Evolutionary conservation across 208 protist species (phyloP), one percentile per base, ranked within the genome.

Genomic region (Leishmania tarentolae): DNA sequence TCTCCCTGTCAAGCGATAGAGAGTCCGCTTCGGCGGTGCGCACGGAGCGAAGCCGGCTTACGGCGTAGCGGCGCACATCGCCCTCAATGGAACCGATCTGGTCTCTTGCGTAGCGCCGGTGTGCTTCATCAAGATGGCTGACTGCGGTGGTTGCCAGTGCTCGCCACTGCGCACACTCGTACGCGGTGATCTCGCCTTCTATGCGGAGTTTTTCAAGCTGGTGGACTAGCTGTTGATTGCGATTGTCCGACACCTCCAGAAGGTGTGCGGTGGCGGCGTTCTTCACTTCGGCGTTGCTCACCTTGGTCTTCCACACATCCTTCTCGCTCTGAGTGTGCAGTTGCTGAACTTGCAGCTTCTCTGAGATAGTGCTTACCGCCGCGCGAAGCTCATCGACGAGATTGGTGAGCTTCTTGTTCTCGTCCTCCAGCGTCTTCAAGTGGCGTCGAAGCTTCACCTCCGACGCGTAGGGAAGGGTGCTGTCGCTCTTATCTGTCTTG

Each of bases 131-230:
- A 44, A 86, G 82, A 42, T 68, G 78, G 31, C 53, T 52, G 31
- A 65, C 37, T 1, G 75, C 50, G 21, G 78, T 86, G 42, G 56
- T 57, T n/a, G 53, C 91, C 13, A 94, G 82, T 28, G 91, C 82
- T 44, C 83, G 82, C 91, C 91, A 94, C 63, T 88, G 84, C 59
- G 70, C 50, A 28, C 63, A 84, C 68, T 90, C 81, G 46, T 86
- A 76, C 19, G 70, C 42, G 7, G 37, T 47, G 15, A 59, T 66
- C 28, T 89, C 86, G 17, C 81, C 65, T 46, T 91, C 86, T 6
- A 79, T 47, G 24, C 84, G 80, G 40, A 89, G 74, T 53, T 75
- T 78, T 31, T 76, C 74, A 13, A 79, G 66, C 17, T 88, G 83
- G 11, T 84, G 53, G 40, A 90, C 75, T 31, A 90, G 69, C 35